Evolutionary conservation across 106 monocot species (phyloP), one percentile per base, ranked within the genome.

Genomic region (Acorus gramineus): DNA sequence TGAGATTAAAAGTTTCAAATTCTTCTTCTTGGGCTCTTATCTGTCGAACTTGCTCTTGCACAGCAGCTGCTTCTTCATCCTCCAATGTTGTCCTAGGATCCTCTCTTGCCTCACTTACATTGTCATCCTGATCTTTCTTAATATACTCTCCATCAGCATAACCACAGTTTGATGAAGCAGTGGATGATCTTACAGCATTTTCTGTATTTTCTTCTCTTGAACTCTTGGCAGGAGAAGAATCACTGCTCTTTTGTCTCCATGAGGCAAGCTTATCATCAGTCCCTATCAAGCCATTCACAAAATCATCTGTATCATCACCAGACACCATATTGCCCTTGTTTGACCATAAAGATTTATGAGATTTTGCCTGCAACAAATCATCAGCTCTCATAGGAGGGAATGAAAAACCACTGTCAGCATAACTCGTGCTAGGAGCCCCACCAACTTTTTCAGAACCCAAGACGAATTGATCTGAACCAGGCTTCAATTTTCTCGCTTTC

Each of bases 1-100:
- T 99, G 60, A 99, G 89, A 81, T 84, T 80, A 68, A 99, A 99
- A 7, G 81, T 89, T 70, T 99, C 98, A 66, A 99, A 99, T 77
- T 99, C 98, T 59, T 92, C 98, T 55, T 89, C 98, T 70, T 99
- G 98, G 49, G 79, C 75, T 75, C 76, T 89, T 74, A 99, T 84
- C 71, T 99, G 98, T 56, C 79, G 85, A 11, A 99, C 78, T 84
- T 99, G 98, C 66, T 99, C 92, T 69, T 92, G 92, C 68, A 98
- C 77, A 56, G 88, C 98, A 42, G 83, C 92, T 45, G 83, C 87
- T 84, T 98, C 98, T 77, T 98, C 98, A 69, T 92, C 85, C 68
- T 98, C 98, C 8, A 98, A 54, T n/a, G 77, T 77, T 58, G 77
- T 65, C 53, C 65, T 77, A 53, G 69, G 77, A 7, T 90, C 81